Conservation (phyloP, 148 eudicot genomes). For the Persicaria tinctoria region DNA sequence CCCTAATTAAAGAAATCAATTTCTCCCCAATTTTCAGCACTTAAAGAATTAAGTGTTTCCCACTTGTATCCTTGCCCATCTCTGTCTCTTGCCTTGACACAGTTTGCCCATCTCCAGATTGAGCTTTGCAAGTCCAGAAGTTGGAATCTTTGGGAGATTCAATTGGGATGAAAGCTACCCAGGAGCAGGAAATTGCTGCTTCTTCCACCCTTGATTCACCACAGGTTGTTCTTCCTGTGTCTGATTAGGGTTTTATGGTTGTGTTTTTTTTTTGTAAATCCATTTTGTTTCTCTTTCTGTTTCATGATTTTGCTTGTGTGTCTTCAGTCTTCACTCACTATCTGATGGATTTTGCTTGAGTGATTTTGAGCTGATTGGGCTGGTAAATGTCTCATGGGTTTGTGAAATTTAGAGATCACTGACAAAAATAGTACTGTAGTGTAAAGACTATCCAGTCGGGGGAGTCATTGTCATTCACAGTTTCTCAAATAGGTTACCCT, state of each 20-base stretch:
- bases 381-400: background rate
- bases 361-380: background rate
- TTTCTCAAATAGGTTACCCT: background rate
- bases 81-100: background rate
- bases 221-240: conserved; percentile 3
- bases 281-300: background rate
- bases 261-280: background rate
- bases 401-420: background rate
- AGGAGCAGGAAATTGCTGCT: conserved; percentile 6
- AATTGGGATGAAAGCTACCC: conserved; percentile 6
- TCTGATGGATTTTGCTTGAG: background rate
- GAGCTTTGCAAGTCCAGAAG: background rate
- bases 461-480: background rate
- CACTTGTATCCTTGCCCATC: background rate
- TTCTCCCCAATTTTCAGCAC: background rate
- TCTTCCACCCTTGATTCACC: background rate
- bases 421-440: background rate
- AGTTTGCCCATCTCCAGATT: background rate
- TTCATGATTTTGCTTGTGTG: background rate
- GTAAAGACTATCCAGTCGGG: background rate
- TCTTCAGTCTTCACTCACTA: background rate
- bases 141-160: background rate
- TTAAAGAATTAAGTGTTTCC: background rate
- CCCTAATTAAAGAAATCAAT: background rate
- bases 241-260: background rate